Base-by-base conservation (phyloP, 208 protist genomes). In the Perkinsela sp. region DNA sequence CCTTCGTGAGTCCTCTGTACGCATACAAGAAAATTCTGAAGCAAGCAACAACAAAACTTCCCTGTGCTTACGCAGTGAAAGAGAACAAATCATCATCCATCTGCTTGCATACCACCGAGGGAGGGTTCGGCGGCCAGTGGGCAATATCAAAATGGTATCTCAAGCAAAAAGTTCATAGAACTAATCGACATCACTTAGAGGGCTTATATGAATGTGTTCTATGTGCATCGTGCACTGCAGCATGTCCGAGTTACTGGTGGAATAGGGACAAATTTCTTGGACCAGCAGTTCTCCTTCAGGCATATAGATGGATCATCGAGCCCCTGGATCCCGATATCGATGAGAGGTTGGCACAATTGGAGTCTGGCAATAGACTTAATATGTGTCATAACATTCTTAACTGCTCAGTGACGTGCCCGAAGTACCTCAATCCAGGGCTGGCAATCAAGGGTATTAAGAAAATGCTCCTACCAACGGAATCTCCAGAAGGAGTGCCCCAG, bases 341-440 rank as follows among this genome's bases (percentile, higher is more conserved):
- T 70, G 78, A 78, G 70, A 79, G 86, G 30, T 76, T 92, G 68
- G 79, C 80, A 70, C 83, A 86, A 77, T 85, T 89, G 72, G 83
- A 92, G 76, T 82, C 87, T 69, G 83, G 83, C 71, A 76, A 75
- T 29, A 76, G 84, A 6, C 78, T 90, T 72, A 89, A 89, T 76
- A 87, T 89, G 77, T 92, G 86, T 75, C 86, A 92, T 73, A 92
- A 88, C 73, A 89, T 92, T 70, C 88, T 90, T 75, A 92, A 92
- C 74, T 92, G 86, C 79, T 82, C 72, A 70, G 78, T 89, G 69
- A 88, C 83, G 13, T 92, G 86, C 73, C 86, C 86, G 67, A 92
- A 92, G 78, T 89, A 87, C 76, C 81, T 92, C 32, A 92, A 90
- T 72, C 86, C 86, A 22, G 86, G 78, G 31, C 71, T 85, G 66